These are phyloP conservation scores for Fraxinus dipetala DNA, from an alignment of 305 asterid genomes.

Conservation along the genomic window DNA sequence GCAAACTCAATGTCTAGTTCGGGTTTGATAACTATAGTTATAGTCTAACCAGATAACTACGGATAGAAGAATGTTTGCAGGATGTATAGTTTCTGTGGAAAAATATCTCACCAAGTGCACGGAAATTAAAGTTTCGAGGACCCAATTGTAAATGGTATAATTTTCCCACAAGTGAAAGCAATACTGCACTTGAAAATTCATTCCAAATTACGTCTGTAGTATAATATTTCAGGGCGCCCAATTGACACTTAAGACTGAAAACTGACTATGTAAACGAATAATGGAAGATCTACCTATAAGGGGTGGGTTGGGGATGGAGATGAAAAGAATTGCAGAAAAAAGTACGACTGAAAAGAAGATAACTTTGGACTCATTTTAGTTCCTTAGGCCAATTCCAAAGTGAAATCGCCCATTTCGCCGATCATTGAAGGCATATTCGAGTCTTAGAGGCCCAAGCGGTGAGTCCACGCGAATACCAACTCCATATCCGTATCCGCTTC, in stretches of 20 bases:
- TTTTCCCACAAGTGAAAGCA: neutral
- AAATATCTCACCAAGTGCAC: neutral
- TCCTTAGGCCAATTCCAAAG: conserved; percentile 80
- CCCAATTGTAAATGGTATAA: neutral
- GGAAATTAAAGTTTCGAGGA: neutral
- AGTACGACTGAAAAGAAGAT: neutral
- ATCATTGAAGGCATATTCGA: conserved; percentile 89
- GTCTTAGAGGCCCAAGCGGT: conserved; percentile 89
- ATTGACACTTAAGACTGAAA: neutral
- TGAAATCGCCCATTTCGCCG: conserved; percentile 76
- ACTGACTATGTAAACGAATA: neutral
- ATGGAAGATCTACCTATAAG: neutral
- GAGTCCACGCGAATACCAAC: conserved; percentile 79
- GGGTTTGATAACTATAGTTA: no score
- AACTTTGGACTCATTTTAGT: conserved; percentile 29
- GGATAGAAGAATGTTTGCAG: no score
- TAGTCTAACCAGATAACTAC: no score
- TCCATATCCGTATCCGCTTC: conserved; percentile 94
- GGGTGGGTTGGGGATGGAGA: neutral
- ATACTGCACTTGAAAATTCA: neutral
- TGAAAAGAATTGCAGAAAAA: neutral
- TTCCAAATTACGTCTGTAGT: neutral
- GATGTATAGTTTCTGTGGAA: no score
- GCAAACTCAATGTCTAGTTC: no score
- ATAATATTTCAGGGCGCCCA: neutral